These are phyloP conservation scores for Achlya hypogyna DNA, from an alignment of 352 stramenopile species.

Conservation along the genomic window DNA sequence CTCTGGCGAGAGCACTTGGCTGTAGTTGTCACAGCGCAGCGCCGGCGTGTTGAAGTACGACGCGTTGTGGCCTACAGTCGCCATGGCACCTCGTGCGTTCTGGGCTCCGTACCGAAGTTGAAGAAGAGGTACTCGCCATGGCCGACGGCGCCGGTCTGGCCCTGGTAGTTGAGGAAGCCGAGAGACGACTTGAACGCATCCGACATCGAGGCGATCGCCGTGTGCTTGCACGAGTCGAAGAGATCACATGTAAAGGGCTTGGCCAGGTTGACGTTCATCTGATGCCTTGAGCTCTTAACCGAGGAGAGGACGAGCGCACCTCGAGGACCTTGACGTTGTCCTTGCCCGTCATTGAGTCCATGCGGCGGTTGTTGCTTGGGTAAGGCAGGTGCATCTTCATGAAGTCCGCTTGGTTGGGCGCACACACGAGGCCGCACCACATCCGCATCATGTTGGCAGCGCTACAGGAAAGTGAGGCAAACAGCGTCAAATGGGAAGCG, in stretches of 20 bases:
- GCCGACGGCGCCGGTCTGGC: slow-evolving; percentile 76
- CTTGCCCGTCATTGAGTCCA: slow-evolving; percentile 63
- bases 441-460: slow-evolving; percentile 78
- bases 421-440: slow-evolving; percentile 82
- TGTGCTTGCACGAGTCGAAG: slow-evolving; percentile 83
- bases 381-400: slow-evolving; percentile 56
- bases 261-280: slow-evolving; percentile 58
- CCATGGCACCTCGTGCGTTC: slow-evolving; percentile 27
- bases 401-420: slow-evolving; percentile 59
- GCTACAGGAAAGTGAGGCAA: slow-evolving; percentile 8
- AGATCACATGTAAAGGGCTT: slow-evolving; percentile 63
- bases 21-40: slow-evolving; percentile 73
- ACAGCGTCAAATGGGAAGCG: neutral
- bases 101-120: slow-evolving; percentile 41
- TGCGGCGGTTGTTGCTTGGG: slow-evolving; percentile 57
- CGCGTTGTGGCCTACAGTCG: neutral
- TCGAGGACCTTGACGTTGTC: slow-evolving; percentile 74
- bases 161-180: slow-evolving; percentile 84
- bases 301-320: neutral
- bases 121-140: slow-evolving; percentile 84
- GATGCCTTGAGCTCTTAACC: neutral
- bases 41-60: slow-evolving; percentile 31
- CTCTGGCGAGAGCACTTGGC: slow-evolving; percentile 27
- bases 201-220: slow-evolving; percentile 58
- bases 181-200: slow-evolving; percentile 74